Evolutionary conservation across 2,329 filamentous ascomycete species (phyloP).

Genomic region (Colletotrichum tanaceti): DNA sequence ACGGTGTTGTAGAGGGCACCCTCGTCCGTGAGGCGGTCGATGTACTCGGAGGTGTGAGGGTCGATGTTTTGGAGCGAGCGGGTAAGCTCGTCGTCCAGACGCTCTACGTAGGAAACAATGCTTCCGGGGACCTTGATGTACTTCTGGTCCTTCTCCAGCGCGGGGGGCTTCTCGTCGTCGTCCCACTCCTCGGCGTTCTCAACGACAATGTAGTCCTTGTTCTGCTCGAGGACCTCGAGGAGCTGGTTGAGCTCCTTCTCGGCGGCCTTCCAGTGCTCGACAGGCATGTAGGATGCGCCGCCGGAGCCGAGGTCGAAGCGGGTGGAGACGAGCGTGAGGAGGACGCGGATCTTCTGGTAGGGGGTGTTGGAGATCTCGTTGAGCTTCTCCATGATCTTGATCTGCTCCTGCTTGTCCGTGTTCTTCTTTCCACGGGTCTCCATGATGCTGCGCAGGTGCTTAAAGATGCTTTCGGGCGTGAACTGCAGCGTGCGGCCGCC

Average conservation of each 20-base stretch:
- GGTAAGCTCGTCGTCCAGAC: conserved; percentile 96
- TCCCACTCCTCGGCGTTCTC: conserved; percentile 98
- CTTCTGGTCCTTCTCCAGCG: conserved; percentile 77
- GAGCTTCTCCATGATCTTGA: conserved; percentile 97
- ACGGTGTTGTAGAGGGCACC: conserved; percentile 91
- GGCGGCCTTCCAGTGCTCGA: conserved; percentile 97
- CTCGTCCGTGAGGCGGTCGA: conserved; percentile 93
- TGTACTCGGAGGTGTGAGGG: conserved; percentile 98
- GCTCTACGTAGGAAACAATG: conserved; percentile 92
- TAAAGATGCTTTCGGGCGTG: conserved; percentile 97
- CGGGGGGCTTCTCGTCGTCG: conserved; percentile 93
- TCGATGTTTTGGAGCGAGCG: conserved; percentile 98
- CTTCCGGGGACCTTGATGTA: conserved; percentile 94
- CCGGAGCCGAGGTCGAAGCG: conserved; percentile 92
- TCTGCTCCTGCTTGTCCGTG: conserved; percentile 94
- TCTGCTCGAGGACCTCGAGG: conserved; percentile 81
- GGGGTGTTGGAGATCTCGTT: conserved; percentile 88
- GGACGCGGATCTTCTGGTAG: conserved; percentile 93
- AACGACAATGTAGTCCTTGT: conserved; percentile 84
- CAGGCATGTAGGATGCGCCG: conserved; percentile 82
- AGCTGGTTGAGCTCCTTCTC: conserved; percentile 86
- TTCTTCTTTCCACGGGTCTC: conserved; percentile 99
- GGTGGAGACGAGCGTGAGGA: conserved; percentile 90
- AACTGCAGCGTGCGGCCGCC: conserved; percentile 91
- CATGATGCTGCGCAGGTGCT: conserved; percentile 91